Base-by-base conservation (phyloP, 2,329 filamentous ascomycete species). In the Aspergillus pseudoviridinutans region DNA sequence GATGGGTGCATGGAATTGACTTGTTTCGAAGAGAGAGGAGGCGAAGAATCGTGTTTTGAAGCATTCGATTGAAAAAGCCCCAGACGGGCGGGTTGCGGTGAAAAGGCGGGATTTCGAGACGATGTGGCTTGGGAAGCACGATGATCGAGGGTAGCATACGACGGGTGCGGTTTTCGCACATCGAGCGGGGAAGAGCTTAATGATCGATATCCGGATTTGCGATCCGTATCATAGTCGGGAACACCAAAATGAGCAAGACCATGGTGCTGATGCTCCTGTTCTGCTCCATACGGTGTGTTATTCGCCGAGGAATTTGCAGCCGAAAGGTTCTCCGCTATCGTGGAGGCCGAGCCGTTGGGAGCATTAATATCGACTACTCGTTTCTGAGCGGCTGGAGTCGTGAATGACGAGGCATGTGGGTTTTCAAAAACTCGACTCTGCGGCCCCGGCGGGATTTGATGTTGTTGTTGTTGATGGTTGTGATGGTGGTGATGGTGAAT, bases 401-500 rank as follows among this genome's bases (percentile, higher is more conserved):
- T 67, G 57, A 72, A 76, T 38, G 72, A 67, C 50, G 69, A 68
- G 17, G 70, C 65, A 25, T 73, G 69, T 4, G 71, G 68, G 32
- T 71, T 64, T 55, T 74, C 75, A 25, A 71, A 71, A 8, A 70
- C 59, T 53, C 65, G 67, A 27, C 58, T 63, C 50, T 70, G 72
- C 3, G 69, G 67, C 44, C 74, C 66, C 54, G 70, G 67, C 27
- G 70, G 74, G 44, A 77, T 74, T 46, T 76, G 72, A 54, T 77
- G 71, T 59, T 38, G 32, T 7, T 38, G 32, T 7, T 38, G 32
- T 7, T 38, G 32, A 0, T 38, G 32, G 14, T 38, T 14, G 5
- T 38, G 32, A 7, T 38, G 14, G 14, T 38, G 32, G 32, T 38
- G 32, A 7, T 84, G 82, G 69, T 91, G 87, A 9, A 86, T 83